These are phyloP conservation scores for Aspergillus tubingensis DNA, from an alignment of 2,329 filamentous ascomycete species.

Conservation along the genomic window DNA sequence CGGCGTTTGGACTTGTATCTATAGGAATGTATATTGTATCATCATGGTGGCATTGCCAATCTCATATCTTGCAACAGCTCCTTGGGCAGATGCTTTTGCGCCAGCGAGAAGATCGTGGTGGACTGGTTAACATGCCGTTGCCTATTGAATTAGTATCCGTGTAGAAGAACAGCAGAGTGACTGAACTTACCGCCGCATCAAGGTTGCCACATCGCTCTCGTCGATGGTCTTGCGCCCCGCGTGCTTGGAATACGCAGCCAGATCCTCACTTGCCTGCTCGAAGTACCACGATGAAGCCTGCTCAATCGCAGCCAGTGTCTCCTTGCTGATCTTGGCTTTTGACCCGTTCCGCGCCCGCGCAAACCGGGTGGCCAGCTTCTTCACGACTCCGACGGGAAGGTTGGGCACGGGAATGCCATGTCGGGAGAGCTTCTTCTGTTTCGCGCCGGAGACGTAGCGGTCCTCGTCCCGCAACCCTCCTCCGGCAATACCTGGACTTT, in stretches of 20 bases:
- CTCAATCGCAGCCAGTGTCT: conserved; percentile 72
- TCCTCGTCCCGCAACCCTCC: conserved; percentile 40
- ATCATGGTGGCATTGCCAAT: conserved; percentile 40
- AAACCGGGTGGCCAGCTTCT: conserved; percentile 65
- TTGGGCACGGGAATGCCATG: conserved; percentile 76
- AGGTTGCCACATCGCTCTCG: conserved; percentile 75
- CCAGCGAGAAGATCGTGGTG: conserved; percentile 81
- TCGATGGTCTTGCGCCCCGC: conserved; percentile 83
- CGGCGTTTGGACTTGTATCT: conserved; percentile 38
- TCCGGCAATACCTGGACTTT: conserved; percentile 36
- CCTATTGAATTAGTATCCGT: conserved; percentile 53
- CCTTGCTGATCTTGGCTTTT: conserved; percentile 70
- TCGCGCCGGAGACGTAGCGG: conserved; percentile 33
- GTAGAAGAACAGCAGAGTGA: background rate
- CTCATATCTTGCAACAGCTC: conserved; percentile 79
- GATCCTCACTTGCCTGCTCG: conserved; percentile 78
- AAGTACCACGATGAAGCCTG: conserved; percentile 91
- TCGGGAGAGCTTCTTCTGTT: conserved; percentile 63
- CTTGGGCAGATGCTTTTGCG: conserved; percentile 76
- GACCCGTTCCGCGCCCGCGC: conserved; percentile 65
- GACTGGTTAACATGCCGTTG: conserved; percentile 73
- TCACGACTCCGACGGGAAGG: conserved; percentile 72
- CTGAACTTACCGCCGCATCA: conserved; percentile 75
- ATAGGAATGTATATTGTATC: conserved; percentile 20
- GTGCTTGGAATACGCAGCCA: conserved; percentile 77